Evolutionary conservation across 78 protist species (phyloP), one percentile per base, ranked within the genome.

Genomic region (Speleostelium caveatum): DNA sequence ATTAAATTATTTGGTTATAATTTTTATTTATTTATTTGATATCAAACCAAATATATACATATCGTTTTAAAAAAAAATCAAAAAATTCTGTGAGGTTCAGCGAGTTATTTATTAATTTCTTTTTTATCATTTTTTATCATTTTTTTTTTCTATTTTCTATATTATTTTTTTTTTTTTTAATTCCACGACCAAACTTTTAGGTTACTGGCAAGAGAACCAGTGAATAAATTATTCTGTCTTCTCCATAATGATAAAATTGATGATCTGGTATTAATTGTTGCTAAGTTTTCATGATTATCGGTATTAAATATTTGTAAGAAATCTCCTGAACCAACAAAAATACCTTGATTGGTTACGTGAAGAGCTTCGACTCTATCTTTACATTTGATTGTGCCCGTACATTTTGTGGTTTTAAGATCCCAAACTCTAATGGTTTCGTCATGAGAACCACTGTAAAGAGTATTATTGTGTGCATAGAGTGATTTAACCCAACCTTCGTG

Each of bases 391-490:
- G 93, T 87, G 24, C 39, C 42, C 16, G 63, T 38, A 38, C 93
- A 87, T n/a, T 69, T 76, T 17, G 86, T 68, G 14, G 88, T 87
- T 66, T 87, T 87, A 33, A 87, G 63, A 38, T 92, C 95, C 95
- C 95, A 92, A 53, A 92, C 87, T 38, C 53, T 60, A 59, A 92
- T 71, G 58, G 95, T 92, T 62, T 75, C 89, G 49, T 92, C 95
- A 19, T 67, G 86, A 0, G 86, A 69, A 30, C 92, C 95, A 26
- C 69, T 41, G 68, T 72, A 92, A 28, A 92, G 56, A 17, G 33
- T 55, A 41, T 73, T 73, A 63, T 62, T 73, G 61, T 72, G 73
- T 24, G 76, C 75, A n/a, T 71, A 69, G 19, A 92, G 33, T 22
- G 92, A 41, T 39, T 92, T 66, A 14, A 92, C 92, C 74, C 87